Percentiles rank a stretch among this genome's conserved stretches.
These are phyloP conservation scores for Penicillium sp. DNA, from an alignment of 2,329 filamentous ascomycete species.

Conservation along the genomic window DNA sequence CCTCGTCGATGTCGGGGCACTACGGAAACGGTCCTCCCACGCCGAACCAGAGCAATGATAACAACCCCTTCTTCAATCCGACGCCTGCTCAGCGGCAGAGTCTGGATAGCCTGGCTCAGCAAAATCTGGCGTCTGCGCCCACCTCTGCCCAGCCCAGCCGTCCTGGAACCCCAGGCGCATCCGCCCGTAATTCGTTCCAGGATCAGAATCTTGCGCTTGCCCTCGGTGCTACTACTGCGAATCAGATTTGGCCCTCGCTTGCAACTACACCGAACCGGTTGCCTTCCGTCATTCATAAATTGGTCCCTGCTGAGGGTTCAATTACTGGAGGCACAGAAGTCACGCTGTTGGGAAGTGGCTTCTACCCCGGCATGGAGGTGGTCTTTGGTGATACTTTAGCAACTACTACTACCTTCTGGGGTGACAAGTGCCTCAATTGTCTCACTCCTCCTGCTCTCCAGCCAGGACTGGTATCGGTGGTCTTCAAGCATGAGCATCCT, in stretches of 20 bases:
- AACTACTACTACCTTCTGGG: slow-evolving; percentile 78
- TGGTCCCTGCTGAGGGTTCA: slow-evolving; percentile 81
- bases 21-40: slow-evolving; percentile 66
- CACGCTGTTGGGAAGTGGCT: slow-evolving; percentile 77
- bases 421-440: slow-evolving; percentile 76
- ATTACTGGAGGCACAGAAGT: slow-evolving; percentile 84
- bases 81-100: slow-evolving; percentile 60
- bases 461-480: slow-evolving; percentile 69
- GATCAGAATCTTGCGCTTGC: slow-evolving; percentile 33
- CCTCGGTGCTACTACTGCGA: slow-evolving; percentile 49
- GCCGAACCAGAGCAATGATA: slow-evolving; percentile 63
- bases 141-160: slow-evolving; percentile 74
- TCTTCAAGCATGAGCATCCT: slow-evolving; percentile 61
- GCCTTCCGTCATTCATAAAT: slow-evolving; percentile 71
- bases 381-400: slow-evolving; percentile 75
- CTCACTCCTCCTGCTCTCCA: slow-evolving; percentile 70
- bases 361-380: slow-evolving; percentile 77
- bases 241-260: slow-evolving; percentile 56
- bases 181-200: slow-evolving; percentile 46
- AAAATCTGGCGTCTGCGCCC: slow-evolving; percentile 70
- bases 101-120: slow-evolving; percentile 65
- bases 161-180: slow-evolving; percentile 67
- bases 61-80: slow-evolving; percentile 59
- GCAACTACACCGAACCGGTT: slow-evolving; percentile 54
- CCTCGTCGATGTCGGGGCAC: slow-evolving; percentile 45